Evolutionary conservation across 208 protist genomes (phyloP).

Genomic region (Acanthamoeba triangularis): DNA sequence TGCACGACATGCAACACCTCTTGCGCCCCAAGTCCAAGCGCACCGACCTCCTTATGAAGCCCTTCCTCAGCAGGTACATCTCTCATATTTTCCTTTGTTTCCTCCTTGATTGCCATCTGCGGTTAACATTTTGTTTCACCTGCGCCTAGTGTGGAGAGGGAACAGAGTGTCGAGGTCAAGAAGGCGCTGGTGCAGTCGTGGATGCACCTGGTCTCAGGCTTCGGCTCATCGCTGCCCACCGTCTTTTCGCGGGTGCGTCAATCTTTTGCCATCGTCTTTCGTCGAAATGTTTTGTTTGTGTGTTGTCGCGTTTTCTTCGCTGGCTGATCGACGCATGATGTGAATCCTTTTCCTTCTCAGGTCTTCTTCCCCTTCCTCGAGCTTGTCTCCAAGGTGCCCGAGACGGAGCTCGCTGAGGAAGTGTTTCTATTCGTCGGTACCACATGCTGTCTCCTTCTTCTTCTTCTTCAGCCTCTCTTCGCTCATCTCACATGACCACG

Average conservation of each 20-base stretch:
- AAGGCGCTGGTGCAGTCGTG: conserved; percentile 22
- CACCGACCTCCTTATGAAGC: conserved; percentile 32
- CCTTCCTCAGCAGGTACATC: conserved; percentile 16
- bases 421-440: conserved; percentile 4
- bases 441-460: not conserved
- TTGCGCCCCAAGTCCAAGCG: conserved; percentile 23
- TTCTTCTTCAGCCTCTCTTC: not conserved
- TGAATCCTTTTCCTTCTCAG: not conserved
- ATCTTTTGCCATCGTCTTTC: not conserved
- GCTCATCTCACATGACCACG: not conserved
- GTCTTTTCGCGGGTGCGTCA: conserved; percentile 16
- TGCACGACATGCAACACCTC: conserved; percentile 22
- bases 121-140: not conserved
- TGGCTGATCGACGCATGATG: too few species aligned
- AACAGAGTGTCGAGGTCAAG: conserved; percentile 8
- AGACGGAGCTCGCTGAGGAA: conserved; percentile 18
- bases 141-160: not conserved
- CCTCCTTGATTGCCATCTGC: not conserved
- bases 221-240: not conserved
- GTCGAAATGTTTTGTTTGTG: not conserved
- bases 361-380: conserved; percentile 55
- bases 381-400: not conserved
- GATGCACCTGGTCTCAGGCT: not conserved
- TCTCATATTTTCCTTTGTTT: not conserved
- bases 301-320: too few species aligned